These are phyloP conservation scores for Cladophialophora yegresii DNA, from an alignment of 2,329 filamentous ascomycete genomes.

Conservation along the genomic window DNA sequence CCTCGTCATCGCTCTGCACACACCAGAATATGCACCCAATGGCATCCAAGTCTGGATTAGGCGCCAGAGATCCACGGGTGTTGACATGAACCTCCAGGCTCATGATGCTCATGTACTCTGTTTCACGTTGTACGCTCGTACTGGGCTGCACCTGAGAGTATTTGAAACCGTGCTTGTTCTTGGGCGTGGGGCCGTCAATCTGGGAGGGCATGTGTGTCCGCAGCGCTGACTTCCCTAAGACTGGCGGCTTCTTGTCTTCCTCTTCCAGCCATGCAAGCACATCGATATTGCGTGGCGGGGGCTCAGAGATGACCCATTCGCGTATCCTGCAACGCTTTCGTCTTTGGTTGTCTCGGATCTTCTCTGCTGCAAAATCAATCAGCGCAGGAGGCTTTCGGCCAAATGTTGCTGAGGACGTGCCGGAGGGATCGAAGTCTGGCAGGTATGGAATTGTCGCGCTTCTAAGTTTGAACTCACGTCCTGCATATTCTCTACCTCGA, in stretches of 20 bases:
- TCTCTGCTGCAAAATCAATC: slow-evolving; percentile 56
- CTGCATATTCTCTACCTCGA: slow-evolving; percentile 77
- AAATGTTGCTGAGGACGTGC: slow-evolving; percentile 57
- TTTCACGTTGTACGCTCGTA: slow-evolving; percentile 77
- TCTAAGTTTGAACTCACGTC: slow-evolving; percentile 76
- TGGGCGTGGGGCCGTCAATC: slow-evolving; percentile 84
- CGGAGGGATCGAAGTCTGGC: slow-evolving; percentile 71
- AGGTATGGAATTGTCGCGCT: slow-evolving; percentile 77
- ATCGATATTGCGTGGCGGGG: slow-evolving; percentile 70
- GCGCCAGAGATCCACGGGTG: slow-evolving; percentile 74
- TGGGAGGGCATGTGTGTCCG: slow-evolving; percentile 62
- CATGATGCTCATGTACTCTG: slow-evolving; percentile 95
- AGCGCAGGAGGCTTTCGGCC: slow-evolving; percentile 55
- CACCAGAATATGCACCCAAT: slow-evolving; percentile 90
- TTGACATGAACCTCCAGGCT: slow-evolving; percentile 92
- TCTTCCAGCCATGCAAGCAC: slow-evolving; percentile 69
- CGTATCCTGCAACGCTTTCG: slow-evolving; percentile 62
- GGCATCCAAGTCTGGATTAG: slow-evolving; percentile 88
- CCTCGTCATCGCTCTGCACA: slow-evolving; percentile 71
- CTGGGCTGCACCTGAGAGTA: slow-evolving; percentile 76
- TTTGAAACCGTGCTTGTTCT: slow-evolving; percentile 78
- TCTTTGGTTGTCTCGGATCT: slow-evolving; percentile 55
- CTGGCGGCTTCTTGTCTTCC: slow-evolving; percentile 27
- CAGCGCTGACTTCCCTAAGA: slow-evolving; percentile 18
- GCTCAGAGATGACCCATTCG: slow-evolving; percentile 73